Conservation (phyloP, 2,329 filamentous ascomycete genomes). For the Clathrospora elynae region DNA sequence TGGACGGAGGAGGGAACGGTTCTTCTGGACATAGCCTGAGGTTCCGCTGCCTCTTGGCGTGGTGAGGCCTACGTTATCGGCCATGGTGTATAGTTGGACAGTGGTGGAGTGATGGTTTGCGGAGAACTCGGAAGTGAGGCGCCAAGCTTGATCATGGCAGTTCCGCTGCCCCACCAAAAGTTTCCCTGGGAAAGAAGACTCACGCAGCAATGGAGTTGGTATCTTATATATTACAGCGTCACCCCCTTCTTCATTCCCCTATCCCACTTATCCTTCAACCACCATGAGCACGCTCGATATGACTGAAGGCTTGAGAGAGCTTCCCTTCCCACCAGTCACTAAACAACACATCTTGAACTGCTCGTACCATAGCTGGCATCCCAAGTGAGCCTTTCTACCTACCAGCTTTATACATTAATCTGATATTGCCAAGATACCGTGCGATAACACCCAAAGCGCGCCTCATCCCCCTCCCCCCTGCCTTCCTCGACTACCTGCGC, state of each 20-base stretch:
- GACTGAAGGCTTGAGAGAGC: slow-evolving; percentile 35
- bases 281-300: slow-evolving; percentile 28
- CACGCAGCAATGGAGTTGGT: slow-evolving; percentile 33
- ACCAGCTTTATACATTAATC: background rate
- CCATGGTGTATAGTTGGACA: slow-evolving; percentile 63
- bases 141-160: slow-evolving; percentile 19
- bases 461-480: slow-evolving; percentile 74
- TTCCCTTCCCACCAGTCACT: slow-evolving; percentile 82
- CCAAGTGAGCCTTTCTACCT: slow-evolving; percentile 58
- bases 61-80: slow-evolving; percentile 93
- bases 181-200: slow-evolving; percentile 29
- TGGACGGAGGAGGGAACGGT: slow-evolving; percentile 83
- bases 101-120: slow-evolving; percentile 11
- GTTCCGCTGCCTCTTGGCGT: slow-evolving; percentile 95
- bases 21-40: slow-evolving; percentile 96
- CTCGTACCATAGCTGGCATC: slow-evolving; percentile 91
- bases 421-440: slow-evolving; percentile 65
- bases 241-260: background rate
- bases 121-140: slow-evolving; percentile 34
- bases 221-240: background rate
- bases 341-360: slow-evolving; percentile 90
- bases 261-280: slow-evolving; percentile 9
- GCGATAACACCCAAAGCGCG: slow-evolving; percentile 82
- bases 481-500: slow-evolving; percentile 84
- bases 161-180: slow-evolving; percentile 36